A percentile compares a stretch with the other conserved stretches of the same genome.
phyloP scores from a whole-genome alignment of 2,329 filamentous ascomycete genomes.

The Onygena corvina region DNA sequence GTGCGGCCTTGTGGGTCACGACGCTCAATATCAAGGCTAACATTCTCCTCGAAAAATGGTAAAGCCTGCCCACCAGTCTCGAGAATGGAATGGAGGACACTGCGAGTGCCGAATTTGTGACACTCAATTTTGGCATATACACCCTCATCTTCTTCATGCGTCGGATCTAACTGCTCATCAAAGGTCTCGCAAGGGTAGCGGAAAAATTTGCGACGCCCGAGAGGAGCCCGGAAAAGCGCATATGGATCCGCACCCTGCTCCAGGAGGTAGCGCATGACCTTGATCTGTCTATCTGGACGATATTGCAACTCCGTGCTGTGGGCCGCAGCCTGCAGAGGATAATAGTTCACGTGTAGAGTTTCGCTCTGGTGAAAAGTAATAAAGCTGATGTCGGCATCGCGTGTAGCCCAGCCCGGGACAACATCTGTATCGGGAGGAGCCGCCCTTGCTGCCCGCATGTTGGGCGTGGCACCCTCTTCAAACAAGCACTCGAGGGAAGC shows the following conservation, averaged over 20 bases:
- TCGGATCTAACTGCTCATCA: conserved; percentile 8
- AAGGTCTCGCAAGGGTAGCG: conserved; percentile 10
- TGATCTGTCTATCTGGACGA: conserved; percentile 8
- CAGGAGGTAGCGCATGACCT: conserved; percentile 9
- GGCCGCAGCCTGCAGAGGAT: conserved; percentile 10
- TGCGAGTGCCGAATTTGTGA: conserved; percentile 10
- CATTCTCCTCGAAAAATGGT: conserved; percentile 10
- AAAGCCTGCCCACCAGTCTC: conserved; percentile 11
- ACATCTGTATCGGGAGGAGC: conserved; percentile 8
- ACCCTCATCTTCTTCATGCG: neutral
- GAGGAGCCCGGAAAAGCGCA: conserved; percentile 11
- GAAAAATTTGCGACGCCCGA: conserved; percentile 4
- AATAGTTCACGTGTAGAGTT: neutral
- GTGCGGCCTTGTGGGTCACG: conserved; percentile 14
- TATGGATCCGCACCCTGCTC: conserved; percentile 8
- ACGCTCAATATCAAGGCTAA: conserved; percentile 12
- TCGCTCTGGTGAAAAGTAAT: neutral
- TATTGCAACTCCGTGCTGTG: neutral
- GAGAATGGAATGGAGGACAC: conserved; percentile 15
- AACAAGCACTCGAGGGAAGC: conserved; percentile 5
- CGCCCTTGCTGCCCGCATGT: conserved; percentile 9
- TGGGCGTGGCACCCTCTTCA: neutral
- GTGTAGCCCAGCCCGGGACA: conserved; percentile 9
- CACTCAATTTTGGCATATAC: neutral
- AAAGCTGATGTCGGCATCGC: conserved; percentile 7